Base-by-base conservation (phyloP, 1,284 basidiomycete species). In the Irpex sp. region DNA sequence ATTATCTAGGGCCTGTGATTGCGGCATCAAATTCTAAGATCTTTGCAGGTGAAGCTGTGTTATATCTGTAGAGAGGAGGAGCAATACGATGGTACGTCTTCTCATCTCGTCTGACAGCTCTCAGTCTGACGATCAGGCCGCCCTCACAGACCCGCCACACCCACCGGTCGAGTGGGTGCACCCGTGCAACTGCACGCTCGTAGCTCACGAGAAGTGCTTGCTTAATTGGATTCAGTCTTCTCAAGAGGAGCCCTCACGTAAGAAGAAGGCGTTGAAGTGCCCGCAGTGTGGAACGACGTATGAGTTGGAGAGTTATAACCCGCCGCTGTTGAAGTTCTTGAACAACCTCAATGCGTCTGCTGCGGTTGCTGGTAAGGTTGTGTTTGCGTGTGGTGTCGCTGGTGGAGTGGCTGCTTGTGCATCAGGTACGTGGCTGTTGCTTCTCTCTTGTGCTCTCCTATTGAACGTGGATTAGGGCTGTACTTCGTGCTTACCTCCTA, bases 21-120 rank as follows among this genome's bases (percentile, higher is more conserved):
- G 8, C 9, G 3, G 11, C 9, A 36, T 59, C 39, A 35, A 58
- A 31, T n/a, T 55, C 49, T n/a, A 6, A 13, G 17, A 17, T 1
- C 61, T 17, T 21, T 64, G 8, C 63, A 89, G 85, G 83, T 90
- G 68, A 91, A 89, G 71, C 77, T 88, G 21, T 92, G 90, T 67
- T 92, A 88, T 72, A 91, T 92, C 62, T 92, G 89, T 69, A 76
- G 87, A 26, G 89, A 92, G 68, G 89, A 92, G 69, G 89, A 92
- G 66, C 74, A 68, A 4, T 78, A 80, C 66, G 84, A 85, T 60
- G 75, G 86, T 87, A 65, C 65, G 79, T 63, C n/a, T 19, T 57
- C 9, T 58, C 9, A 60, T 61, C 21, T 59, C 47, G 15, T n/a
- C 57, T 58, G 54, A 56, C 35, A 21, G 11, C 47, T 46, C 55